Base-by-base conservation (phyloP, 108 stramenopile species). In the Skeletonema marinoi region DNA sequence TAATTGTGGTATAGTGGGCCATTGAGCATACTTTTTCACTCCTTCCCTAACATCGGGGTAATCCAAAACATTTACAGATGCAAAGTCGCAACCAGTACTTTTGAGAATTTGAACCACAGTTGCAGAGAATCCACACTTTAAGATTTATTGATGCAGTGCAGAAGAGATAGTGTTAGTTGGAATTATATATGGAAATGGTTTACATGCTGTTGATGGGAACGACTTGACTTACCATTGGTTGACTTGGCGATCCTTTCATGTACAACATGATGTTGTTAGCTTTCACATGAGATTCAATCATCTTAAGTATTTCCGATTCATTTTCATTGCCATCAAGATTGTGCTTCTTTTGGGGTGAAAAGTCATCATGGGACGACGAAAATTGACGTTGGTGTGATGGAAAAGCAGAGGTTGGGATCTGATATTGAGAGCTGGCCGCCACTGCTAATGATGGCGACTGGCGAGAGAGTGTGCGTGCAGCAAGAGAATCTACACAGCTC, bases 171-270 rank as follows among this genome's bases (percentile, higher is more conserved):
- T 51, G 50, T 56, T 21, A 56, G 51, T 19, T 54, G 16, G 17
- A 25, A 25, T 44, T 44, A 6, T 44, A 44, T 4, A 16, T 14
- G 14, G 6, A 16, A 2, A 16, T 0, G 14, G 13, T 1, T 1
- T 39, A 39, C 7, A 39, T 1, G 8, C 11, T 41, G 1, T 41
- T 41, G 39, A 41, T 41, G 9, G 39, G 39, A 21, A 56, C 16
- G 3, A 29, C 8, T 29, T 56, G 14, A 4, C 54, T 56, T 25
- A 56, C 54, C 90, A 91, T 91, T 14, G 99, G 99, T 80, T 88
- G 86, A 33, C 78, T 38, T 14, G 98, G 98, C 31, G 96, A 98
- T 42, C 99, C 99, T 81, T 99, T 99, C 99, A 99, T 99, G 91
- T 98, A 99, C n/a, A 99, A 88, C 97, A 99, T 96, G 58, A 99